Base-by-base conservation (phyloP, 73 alveolate species). In the Symbiodinium pilosum region DNA sequence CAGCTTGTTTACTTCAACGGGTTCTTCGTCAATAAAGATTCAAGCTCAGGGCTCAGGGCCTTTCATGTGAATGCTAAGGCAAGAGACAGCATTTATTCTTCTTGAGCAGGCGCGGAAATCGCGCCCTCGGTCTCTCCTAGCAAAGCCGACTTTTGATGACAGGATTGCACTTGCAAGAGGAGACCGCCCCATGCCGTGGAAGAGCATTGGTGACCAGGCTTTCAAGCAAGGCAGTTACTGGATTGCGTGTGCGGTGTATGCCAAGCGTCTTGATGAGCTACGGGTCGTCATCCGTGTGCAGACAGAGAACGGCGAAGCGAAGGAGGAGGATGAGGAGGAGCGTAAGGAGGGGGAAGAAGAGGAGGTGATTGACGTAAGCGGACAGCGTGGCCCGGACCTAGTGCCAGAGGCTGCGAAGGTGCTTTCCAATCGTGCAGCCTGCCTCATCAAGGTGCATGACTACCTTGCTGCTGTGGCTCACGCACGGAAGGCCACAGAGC, bases 151-250 rank as follows among this genome's bases (percentile, higher is more conserved):
- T n/a, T 89, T 64, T 40, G 95, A 89, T 41, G 95, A 89, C 69
- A 28, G 95, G 73, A 89, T 68, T 8, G 75, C 87, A 32, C 71
- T 89, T 11, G 26, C 73, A 68, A 39, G 95, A 73, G 39, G 71
- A 28, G 95, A 89, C 34, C 83, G 95, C 75, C 34, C 87, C 38
- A 89, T 89, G 95, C 95, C 95, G 18, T 89, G 95, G 95, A 89
- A 89, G 44, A 64, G 44, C 51, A 68, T 89, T 16, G 95, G 95
- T 41, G 95, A 89, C 34, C 86, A 89, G 51, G 95, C 95, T 38
- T 89, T 89, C 95, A 89, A 89, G 83, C 87, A 89, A 38, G 95
- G 95, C 3, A 89, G 47, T 71, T 89, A 89, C 83, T 89, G 95
- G 95, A 89, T 89, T 3, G 95, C 95, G 11, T 59, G 95, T 24